Percentiles rank a stretch among this genome's conserved stretches.
These are phyloP conservation scores for Leishmania tarentolae DNA, from an alignment of 208 protist genomes.

Conservation along the genomic window DNA sequence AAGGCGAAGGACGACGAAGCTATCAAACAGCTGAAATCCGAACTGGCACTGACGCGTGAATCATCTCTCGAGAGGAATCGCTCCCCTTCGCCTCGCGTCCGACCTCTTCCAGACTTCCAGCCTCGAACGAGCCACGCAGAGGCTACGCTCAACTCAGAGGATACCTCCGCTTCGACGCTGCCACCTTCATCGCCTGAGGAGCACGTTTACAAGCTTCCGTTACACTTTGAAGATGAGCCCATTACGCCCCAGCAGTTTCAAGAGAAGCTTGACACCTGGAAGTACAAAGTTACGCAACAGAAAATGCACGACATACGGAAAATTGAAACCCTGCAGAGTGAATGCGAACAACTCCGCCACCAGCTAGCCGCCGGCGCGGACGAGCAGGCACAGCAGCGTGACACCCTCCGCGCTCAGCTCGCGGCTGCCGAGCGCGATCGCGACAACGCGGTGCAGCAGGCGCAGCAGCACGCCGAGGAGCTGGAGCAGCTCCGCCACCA, in stretches of 20 bases:
- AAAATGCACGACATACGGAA: slow-evolving; percentile 21
- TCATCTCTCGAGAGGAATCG: not conserved
- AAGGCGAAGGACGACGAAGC: slow-evolving; percentile 49
- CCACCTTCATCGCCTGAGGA: not conserved
- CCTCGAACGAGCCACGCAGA: not conserved
- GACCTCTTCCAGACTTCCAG: not conserved
- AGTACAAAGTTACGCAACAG: slow-evolving; percentile 19
- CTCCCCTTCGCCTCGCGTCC: not conserved
- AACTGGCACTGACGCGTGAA: slow-evolving; percentile 22
- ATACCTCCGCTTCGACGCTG: not conserved
- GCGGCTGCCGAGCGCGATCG: not conserved
- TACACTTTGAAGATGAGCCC: slow-evolving; percentile 32
- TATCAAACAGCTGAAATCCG: slow-evolving; percentile 35
- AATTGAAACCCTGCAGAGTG: slow-evolving; percentile 26
- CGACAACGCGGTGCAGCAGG: not conserved
- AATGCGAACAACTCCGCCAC: slow-evolving; percentile 18
- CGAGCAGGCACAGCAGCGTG: not conserved
- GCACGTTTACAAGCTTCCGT: slow-evolving; percentile 12
- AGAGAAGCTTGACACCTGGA: slow-evolving; percentile 37
- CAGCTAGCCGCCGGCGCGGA: not conserved
- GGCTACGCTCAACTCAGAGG: too few species aligned
- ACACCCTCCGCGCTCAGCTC: not conserved
- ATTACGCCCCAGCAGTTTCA: slow-evolving; percentile 18
- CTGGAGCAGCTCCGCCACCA: slow-evolving; percentile 15
- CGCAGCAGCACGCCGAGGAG: slow-evolving; percentile 2